Conservation (phyloP, 2,329 filamentous ascomycete genomes). For the Xylaria sp. region DNA sequence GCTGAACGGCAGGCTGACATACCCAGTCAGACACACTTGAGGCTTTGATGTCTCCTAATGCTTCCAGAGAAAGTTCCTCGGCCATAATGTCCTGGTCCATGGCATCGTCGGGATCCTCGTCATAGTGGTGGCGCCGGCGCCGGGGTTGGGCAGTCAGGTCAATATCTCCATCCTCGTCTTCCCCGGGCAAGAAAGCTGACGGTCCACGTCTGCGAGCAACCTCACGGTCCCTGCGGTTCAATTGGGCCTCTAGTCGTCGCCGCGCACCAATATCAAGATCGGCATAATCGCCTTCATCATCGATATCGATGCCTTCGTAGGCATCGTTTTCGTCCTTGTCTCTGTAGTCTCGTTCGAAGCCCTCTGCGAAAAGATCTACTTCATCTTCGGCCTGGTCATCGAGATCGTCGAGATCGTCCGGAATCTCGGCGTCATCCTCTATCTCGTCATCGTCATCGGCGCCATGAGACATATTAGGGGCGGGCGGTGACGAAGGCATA, state of each 20-base stretch:
- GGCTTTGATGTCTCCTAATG: slow-evolving; percentile 87
- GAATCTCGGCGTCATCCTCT: slow-evolving; percentile 64
- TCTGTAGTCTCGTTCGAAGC: slow-evolving; percentile 66
- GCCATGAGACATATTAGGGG: slow-evolving; percentile 59
- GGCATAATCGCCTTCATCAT: slow-evolving; percentile 72
- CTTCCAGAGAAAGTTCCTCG: slow-evolving; percentile 88
- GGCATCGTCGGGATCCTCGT: slow-evolving; percentile 88
- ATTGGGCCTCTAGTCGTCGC: slow-evolving; percentile 64
- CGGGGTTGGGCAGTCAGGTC: slow-evolving; percentile 83
- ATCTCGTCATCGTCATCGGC: slow-evolving; percentile 67
- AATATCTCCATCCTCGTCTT: slow-evolving; percentile 78
- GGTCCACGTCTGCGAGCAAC: slow-evolving; percentile 64
- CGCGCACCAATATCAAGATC: slow-evolving; percentile 61
- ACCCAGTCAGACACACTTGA: slow-evolving; percentile 94
- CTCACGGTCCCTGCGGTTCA: slow-evolving; percentile 70
- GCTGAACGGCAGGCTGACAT: slow-evolving; percentile 78
- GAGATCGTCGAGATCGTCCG: slow-evolving; percentile 69
- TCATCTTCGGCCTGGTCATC: slow-evolving; percentile 79
- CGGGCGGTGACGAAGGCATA: slow-evolving; percentile 62
- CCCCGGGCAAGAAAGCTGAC: slow-evolving; percentile 68
- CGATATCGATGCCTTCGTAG: slow-evolving; percentile 68
- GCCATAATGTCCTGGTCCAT: slow-evolving; percentile 94
- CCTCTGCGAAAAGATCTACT: slow-evolving; percentile 70
- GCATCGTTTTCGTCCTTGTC: slow-evolving; percentile 60
- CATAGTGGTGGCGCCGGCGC: slow-evolving; percentile 81